A percentile compares a stretch with the other conserved stretches of the same genome.
Conservation (phyloP, 305 asterid genomes). For the Solanum aculeatissimum region DNA sequence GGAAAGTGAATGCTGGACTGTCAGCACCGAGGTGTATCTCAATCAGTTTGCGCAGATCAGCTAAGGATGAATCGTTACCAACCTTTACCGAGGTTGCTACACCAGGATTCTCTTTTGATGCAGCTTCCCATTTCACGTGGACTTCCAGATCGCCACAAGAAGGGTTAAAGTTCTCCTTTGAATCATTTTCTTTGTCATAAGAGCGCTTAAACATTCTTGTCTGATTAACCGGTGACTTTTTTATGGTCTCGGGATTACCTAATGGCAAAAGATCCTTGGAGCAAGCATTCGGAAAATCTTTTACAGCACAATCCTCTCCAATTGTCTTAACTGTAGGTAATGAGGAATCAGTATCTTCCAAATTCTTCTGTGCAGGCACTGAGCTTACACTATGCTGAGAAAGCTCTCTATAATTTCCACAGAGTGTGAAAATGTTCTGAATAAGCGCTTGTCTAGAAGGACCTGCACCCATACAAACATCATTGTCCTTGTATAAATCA, state of each 20-base stretch:
- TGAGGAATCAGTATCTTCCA: background rate
- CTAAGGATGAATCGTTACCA: slow-evolving; percentile 53
- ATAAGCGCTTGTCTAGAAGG: slow-evolving; percentile 42
- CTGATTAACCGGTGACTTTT: slow-evolving; percentile 2
- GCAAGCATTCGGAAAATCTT: background rate
- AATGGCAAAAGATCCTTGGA: background rate
- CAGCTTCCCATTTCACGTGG: slow-evolving; percentile 67
- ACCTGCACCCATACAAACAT: slow-evolving; percentile 14
- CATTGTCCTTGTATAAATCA: slow-evolving; percentile 7
- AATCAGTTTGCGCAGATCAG: slow-evolving; percentile 69
- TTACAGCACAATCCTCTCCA: background rate
- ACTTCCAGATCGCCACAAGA: slow-evolving; percentile 16
- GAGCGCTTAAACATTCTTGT: slow-evolving; percentile 5
- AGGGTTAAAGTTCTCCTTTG: slow-evolving; percentile 30
- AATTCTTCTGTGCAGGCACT: slow-evolving; percentile 10
- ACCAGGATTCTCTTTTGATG: slow-evolving; percentile 68
- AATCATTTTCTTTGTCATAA: slow-evolving; percentile 5
- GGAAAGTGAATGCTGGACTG: slow-evolving; percentile 54
- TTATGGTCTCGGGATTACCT: background rate
- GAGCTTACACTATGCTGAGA: slow-evolving; percentile 23
- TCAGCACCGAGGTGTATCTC: slow-evolving; percentile 58
- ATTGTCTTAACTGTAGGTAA: background rate
- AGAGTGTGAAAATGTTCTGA: slow-evolving; percentile 58
- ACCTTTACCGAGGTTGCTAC: slow-evolving; percentile 46
- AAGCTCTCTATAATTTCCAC: slow-evolving; percentile 51